Evolutionary conservation across 2,329 filamentous ascomycete genomes (phyloP).

Genomic region (Simplicillium sp.): DNA sequence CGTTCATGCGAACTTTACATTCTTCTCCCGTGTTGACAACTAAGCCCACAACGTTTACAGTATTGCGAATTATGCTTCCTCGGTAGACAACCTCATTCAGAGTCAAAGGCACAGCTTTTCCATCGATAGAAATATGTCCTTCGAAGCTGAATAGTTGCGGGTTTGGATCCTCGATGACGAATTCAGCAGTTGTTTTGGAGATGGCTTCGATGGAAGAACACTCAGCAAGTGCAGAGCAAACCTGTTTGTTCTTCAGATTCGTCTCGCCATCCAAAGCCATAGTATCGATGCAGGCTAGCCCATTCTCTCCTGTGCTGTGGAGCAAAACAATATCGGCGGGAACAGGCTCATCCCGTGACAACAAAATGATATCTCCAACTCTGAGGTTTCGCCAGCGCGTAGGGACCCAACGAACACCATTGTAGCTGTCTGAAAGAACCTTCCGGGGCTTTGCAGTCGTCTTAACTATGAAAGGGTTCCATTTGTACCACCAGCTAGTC

Average conservation of each 20-base stretch:
- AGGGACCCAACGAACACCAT: constrained; percentile 40
- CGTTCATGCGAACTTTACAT: constrained; percentile 88
- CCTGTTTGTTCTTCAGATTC: constrained; percentile 69
- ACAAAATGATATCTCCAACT: constrained; percentile 39
- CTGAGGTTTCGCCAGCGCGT: constrained; percentile 34
- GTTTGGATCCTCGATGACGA: constrained; percentile 70
- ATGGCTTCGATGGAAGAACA: constrained; percentile 49
- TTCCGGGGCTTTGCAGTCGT: constrained; percentile 17
- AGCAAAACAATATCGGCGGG: constrained; percentile 79
- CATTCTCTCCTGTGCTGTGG: constrained; percentile 67
- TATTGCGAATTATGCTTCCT: constrained; percentile 79
- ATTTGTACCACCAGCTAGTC: constrained; percentile 13
- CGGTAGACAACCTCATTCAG: constrained; percentile 78
- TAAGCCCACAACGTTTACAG: constrained; percentile 59
- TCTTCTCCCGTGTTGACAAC: constrained; percentile 87
- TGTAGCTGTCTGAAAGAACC: constrained; percentile 51
- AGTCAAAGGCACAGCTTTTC: constrained; percentile 58
- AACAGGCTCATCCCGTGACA: constrained; percentile 62
- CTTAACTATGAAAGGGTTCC: constrained; percentile 22
- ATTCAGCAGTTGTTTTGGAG: constrained; percentile 44
- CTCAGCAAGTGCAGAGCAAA: constrained; percentile 47
- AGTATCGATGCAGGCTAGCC: constrained; percentile 73
- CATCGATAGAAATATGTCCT: constrained; percentile 52
- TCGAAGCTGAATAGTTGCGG: constrained; percentile 70
- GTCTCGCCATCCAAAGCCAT: constrained; percentile 81